Conservation (phyloP, 768 basidiomycete genomes). For the Gyrodon lividus region DNA sequence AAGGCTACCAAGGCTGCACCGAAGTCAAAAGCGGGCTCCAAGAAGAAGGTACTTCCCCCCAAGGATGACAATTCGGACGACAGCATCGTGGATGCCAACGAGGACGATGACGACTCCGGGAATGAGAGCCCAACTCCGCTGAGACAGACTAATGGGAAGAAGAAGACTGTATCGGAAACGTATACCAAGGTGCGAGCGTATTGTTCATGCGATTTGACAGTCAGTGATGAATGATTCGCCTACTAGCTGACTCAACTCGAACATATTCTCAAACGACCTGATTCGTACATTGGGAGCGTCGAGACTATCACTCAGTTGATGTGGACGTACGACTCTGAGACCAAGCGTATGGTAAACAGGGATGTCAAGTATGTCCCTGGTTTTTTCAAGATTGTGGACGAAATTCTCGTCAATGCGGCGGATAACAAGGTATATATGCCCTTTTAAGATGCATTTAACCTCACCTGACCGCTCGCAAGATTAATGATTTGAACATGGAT, state of each 20-base stretch:
- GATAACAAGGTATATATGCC: constrained; percentile 86
- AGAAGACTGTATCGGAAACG: constrained; percentile 88
- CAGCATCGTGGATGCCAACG: constrained; percentile 42
- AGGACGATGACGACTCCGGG: constrained; percentile 36
- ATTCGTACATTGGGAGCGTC: constrained; percentile 95
- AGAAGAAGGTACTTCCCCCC: constrained; percentile 70
- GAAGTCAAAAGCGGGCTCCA: constrained; percentile 54
- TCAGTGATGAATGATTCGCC: background rate
- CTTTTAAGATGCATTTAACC: background rate
- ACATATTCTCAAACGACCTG: constrained; percentile 88
- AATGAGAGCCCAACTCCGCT: constrained; percentile 36
- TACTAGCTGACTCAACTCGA: constrained; percentile 88
- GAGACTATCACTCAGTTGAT: constrained; percentile 83
- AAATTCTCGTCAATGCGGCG: constrained; percentile 98
- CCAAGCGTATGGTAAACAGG: constrained; percentile 78
- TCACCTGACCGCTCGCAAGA: constrained; percentile 44
- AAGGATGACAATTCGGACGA: constrained; percentile 63
- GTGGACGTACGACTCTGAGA: constrained; percentile 91
- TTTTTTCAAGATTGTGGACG: constrained; percentile 99
- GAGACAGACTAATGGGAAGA: constrained; percentile 46
- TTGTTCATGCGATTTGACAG: background rate
- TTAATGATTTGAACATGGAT: constrained; percentile 92
- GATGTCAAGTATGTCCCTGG: constrained; percentile 93
- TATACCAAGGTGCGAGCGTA: constrained; percentile 74
- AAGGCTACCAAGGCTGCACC: constrained; percentile 40